phyloP scores from a whole-genome alignment of 768 basidiomycete species.

The Baorangia bicolor region DNA sequence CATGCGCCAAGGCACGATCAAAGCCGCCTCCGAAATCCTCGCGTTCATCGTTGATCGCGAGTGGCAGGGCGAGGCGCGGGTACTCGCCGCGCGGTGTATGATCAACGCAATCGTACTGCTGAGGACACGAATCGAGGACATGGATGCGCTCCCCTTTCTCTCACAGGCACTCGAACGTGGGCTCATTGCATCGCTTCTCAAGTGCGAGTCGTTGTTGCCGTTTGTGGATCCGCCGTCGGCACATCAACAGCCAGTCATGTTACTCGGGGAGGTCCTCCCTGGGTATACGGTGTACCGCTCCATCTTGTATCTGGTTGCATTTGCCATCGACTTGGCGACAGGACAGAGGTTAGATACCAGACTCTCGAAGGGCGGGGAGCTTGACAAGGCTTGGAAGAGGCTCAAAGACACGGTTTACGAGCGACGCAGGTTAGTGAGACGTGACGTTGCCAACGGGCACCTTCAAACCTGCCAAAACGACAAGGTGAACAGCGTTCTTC shows the following conservation, averaged over 20 bases:
- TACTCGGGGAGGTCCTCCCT: slow-evolving; percentile 20
- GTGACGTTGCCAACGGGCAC: slow-evolving; percentile 14
- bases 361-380: slow-evolving; percentile 14
- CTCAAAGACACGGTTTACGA: slow-evolving; percentile 19
- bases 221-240: slow-evolving; percentile 15
- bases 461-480: slow-evolving; percentile 31
- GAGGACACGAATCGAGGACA: slow-evolving; percentile 19
- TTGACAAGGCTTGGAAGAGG: slow-evolving; percentile 24
- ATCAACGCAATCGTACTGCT: slow-evolving; percentile 20
- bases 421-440: slow-evolving; percentile 19
- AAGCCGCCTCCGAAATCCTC: slow-evolving; percentile 23
- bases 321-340: slow-evolving; percentile 8
- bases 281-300: slow-evolving; percentile 30
- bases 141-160: slow-evolving; percentile 28
- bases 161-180: slow-evolving; percentile 22
- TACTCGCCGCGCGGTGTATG: slow-evolving; percentile 23
- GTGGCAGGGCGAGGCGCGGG: slow-evolving; percentile 12
- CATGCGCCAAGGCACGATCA: slow-evolving; percentile 25
- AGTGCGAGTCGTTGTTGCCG: slow-evolving; percentile 20
- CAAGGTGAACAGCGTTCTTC: slow-evolving; percentile 1
- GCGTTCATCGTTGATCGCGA: slow-evolving; percentile 11
- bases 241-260: not conserved
- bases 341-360: slow-evolving; percentile 8
- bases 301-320: slow-evolving; percentile 13
- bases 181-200: slow-evolving; percentile 25